phyloP scores from a whole-genome alignment of 2,329 filamentous ascomycete genomes.

The Beauveria rudraprayagi region DNA sequence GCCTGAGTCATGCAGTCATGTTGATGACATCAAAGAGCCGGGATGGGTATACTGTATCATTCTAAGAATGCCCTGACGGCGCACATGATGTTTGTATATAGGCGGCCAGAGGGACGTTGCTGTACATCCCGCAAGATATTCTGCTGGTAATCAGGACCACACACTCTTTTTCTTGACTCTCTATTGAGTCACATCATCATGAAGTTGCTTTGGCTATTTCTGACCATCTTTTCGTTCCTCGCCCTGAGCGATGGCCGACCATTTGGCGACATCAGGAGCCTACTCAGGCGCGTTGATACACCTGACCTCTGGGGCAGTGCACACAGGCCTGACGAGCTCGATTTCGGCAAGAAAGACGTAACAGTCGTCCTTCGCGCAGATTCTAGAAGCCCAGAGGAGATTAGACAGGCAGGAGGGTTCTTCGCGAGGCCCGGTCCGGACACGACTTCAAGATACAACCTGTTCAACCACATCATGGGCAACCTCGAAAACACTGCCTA shows the following conservation, averaged over 20 bases:
- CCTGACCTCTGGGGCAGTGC: neutral
- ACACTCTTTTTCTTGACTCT: neutral
- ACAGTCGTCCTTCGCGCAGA: neutral
- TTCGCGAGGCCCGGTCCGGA: neutral
- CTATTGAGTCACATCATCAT: neutral
- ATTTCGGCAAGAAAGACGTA: neutral
- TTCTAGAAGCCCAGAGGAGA: neutral
- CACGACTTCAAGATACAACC: neutral
- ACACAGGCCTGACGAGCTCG: neutral
- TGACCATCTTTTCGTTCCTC: neutral
- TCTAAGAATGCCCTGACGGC: neutral
- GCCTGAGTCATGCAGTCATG: neutral
- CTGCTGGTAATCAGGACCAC: neutral
- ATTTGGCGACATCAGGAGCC: neutral
- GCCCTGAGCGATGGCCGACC: neutral
- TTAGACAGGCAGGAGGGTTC: neutral
- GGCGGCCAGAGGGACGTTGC: neutral
- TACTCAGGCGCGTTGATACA: neutral
- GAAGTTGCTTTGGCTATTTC: neutral
- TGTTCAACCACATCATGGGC: neutral
- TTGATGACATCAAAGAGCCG: neutral
- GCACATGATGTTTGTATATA: neutral
- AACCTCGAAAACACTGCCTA: neutral
- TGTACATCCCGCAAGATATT: neutral
- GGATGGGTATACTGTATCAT: neutral